Evolutionary conservation across 768 basidiomycete genomes (phyloP).

Genomic region (Lactifluus rugatus): DNA sequence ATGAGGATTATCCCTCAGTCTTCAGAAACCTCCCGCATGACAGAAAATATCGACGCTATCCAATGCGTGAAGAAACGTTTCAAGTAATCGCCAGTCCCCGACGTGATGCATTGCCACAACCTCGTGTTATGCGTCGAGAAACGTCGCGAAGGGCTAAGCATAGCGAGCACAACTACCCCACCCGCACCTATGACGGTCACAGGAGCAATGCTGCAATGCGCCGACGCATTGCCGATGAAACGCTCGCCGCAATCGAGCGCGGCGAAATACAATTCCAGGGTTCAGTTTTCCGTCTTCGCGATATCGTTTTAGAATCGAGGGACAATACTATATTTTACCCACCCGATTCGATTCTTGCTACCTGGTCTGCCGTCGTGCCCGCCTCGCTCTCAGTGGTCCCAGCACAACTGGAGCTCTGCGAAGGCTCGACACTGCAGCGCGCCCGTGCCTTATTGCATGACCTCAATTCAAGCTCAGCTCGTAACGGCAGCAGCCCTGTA

Average conservation of each 20-base stretch:
- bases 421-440: slow-evolving; percentile 57
- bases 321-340: slow-evolving; percentile 45
- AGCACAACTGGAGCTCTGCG: slow-evolving; percentile 38
- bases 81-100: neutral
- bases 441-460: slow-evolving; percentile 32
- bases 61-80: slow-evolving; percentile 3
- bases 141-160: neutral
- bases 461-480: slow-evolving; percentile 16
- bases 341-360: slow-evolving; percentile 37
- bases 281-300: slow-evolving; percentile 28
- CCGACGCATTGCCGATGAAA: slow-evolving; percentile 38
- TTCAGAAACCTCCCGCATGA: neutral
- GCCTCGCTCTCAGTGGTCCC: neutral
- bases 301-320: slow-evolving; percentile 27
- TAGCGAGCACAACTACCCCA: neutral
- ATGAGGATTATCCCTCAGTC: slow-evolving; percentile 1
- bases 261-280: slow-evolving; percentile 33
- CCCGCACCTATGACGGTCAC: neutral
- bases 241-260: slow-evolving; percentile 37
- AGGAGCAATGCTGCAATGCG: neutral
- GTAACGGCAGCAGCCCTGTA: slow-evolving; percentile 19
- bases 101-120: neutral
- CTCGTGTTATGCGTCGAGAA: slow-evolving; percentile 7
- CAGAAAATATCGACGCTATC: neutral
- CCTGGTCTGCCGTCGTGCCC: slow-evolving; percentile 32